Conservation (phyloP, 1,284 basidiomycete genomes). For the Hypsizygus ulmarius region DNA sequence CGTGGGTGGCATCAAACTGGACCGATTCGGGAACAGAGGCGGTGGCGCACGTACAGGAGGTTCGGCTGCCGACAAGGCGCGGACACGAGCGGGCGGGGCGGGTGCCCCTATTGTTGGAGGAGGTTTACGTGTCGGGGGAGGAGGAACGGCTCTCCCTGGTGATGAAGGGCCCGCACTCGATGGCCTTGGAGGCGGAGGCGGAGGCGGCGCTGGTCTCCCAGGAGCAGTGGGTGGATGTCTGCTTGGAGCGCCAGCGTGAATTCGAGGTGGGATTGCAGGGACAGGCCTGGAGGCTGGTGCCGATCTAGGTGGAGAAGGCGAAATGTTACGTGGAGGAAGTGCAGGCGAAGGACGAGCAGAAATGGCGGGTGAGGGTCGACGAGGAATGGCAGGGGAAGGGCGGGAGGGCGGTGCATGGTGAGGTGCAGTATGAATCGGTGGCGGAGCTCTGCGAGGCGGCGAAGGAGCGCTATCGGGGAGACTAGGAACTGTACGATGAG, state of each 20-base stretch:
- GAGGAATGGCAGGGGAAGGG: conserved; percentile 25
- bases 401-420: conserved; percentile 32
- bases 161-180: conserved; percentile 24
- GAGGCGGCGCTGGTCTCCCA: conserved; percentile 38
- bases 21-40: conserved; percentile 13
- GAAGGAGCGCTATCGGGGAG: conserved; percentile 26
- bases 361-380: conserved; percentile 17
- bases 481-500: conserved; percentile 27
- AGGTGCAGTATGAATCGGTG: conserved; percentile 33
- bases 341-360: conserved; percentile 15
- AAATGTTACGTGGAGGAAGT: conserved; percentile 1
- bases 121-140: conserved; percentile 39
- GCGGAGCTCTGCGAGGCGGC: conserved; percentile 37
- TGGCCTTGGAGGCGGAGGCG: conserved; percentile 31
- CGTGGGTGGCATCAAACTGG: conserved; percentile 13
- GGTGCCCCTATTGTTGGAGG: conserved; percentile 21
- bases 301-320: conserved; percentile 27
- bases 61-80: conserved; percentile 29
- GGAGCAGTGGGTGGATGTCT: conserved; percentile 32
- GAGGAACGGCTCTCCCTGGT: conserved; percentile 20
- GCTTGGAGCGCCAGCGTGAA: conserved; percentile 15
- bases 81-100: conserved; percentile 30
- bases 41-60: conserved; percentile 14
- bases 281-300: conserved; percentile 23
- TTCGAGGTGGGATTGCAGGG: conserved; percentile 38